These are phyloP conservation scores for Lipomyces orientalis DNA, from an alignment of 805 yeast species.

Conservation along the genomic window DNA sequence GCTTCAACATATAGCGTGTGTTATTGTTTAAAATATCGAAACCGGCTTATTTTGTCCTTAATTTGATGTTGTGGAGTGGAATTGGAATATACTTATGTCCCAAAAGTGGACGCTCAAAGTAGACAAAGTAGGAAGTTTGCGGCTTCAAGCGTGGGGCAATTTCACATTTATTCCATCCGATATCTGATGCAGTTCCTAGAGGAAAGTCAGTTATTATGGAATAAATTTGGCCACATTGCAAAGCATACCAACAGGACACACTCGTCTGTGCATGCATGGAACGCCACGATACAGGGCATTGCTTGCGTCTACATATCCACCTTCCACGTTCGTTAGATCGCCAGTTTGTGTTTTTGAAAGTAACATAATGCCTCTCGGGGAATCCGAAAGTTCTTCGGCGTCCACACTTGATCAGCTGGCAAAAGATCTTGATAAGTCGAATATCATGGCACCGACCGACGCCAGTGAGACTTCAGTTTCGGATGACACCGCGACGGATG, in stretches of 20 bases:
- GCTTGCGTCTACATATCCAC: not conserved
- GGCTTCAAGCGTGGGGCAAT: too few relatives aligned
- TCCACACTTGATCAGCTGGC: slow-evolving; percentile 7
- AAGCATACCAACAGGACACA: too few relatives aligned
- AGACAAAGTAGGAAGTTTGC: too few relatives aligned
- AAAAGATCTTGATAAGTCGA: slow-evolving; percentile 1
- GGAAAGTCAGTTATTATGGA: too few relatives aligned
- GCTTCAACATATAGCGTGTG: not conserved
- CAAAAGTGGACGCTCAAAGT: too few relatives aligned
- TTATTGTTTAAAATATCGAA: not conserved
- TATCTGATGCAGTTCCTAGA: too few relatives aligned
- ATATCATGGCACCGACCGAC: slow-evolving; percentile 2
- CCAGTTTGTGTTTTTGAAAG: not conserved
- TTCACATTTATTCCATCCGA: too few relatives aligned
- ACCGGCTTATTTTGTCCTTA: too few relatives aligned
- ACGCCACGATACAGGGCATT: not conserved
- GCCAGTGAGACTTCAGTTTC: slow-evolving; percentile 1
- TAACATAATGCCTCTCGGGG: not conserved
- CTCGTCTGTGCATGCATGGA: not conserved
- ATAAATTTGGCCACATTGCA: too few relatives aligned
- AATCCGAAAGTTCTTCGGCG: not conserved
- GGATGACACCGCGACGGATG: slow-evolving; percentile 6
- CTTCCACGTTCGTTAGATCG: not conserved
- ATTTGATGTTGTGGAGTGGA: too few relatives aligned
- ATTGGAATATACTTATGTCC: too few relatives aligned